Evolutionary conservation across 1,284 basidiomycete genomes (phyloP).

Genomic region (Fomitopsis betulina): DNA sequence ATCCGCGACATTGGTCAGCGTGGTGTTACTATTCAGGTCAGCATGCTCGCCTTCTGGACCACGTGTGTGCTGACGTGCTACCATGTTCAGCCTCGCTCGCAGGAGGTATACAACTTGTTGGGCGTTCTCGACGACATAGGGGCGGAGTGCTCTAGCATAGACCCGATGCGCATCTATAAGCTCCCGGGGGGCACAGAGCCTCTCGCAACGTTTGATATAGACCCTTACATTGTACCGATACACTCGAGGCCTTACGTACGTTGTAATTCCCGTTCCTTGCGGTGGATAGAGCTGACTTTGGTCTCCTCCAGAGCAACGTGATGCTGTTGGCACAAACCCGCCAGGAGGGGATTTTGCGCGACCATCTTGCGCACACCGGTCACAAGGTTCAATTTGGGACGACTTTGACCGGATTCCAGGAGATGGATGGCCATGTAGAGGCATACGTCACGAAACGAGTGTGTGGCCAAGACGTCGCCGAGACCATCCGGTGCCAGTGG

Average conservation of each 20-base stretch:
- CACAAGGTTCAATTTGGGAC: conserved; percentile 26
- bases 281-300: neutral
- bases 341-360: conserved; percentile 26
- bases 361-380: conserved; percentile 21
- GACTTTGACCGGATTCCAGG: conserved; percentile 23
- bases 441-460: conserved; percentile 10
- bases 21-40: conserved; percentile 24
- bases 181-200: conserved; percentile 15
- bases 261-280: neutral
- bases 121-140: conserved; percentile 13
- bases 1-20: conserved; percentile 20
- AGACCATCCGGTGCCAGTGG: conserved; percentile 17
- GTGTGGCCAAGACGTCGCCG: conserved; percentile 2
- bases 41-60: no score
- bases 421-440: conserved; percentile 20
- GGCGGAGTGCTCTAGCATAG: neutral
- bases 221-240: conserved; percentile 5
- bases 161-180: conserved; percentile 12
- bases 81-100: conserved; percentile 12
- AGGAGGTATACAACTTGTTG: conserved; percentile 18
- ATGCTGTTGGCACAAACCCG: conserved; percentile 23
- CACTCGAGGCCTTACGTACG: conserved; percentile 20
- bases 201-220: conserved; percentile 8
- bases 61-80: no score
- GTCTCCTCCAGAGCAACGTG: neutral